phyloP scores from a whole-genome alignment of 805 yeast genomes.

The Torulaspora delbrueckii region DNA sequence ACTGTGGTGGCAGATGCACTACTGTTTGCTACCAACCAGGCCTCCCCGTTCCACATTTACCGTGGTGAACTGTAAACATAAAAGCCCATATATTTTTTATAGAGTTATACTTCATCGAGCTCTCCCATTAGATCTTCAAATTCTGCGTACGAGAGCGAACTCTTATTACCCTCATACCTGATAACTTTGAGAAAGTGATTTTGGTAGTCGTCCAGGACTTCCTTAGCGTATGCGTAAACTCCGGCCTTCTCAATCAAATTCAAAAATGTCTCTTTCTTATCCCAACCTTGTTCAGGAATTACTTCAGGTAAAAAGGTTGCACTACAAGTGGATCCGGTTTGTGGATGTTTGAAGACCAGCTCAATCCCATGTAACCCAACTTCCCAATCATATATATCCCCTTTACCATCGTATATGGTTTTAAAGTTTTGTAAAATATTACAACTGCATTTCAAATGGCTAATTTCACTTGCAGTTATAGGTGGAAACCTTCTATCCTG shows the following conservation, averaged over 20 bases:
- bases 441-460: constrained; percentile 39
- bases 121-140: constrained; percentile 27
- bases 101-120: constrained; percentile 2
- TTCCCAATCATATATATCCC: constrained; percentile 64
- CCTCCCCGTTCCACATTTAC: constrained; percentile 63
- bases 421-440: constrained; percentile 39
- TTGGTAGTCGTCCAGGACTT: constrained; percentile 34
- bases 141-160: constrained; percentile 39
- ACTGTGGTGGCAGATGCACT: constrained; percentile 69
- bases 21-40: constrained; percentile 83
- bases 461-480: constrained; percentile 50
- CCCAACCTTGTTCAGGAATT: constrained; percentile 66
- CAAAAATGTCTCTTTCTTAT: constrained; percentile 58
- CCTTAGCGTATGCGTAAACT: constrained; percentile 26
- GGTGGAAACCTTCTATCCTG: constrained; percentile 77
- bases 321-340: constrained; percentile 39
- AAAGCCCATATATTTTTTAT: neutral
- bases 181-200: constrained; percentile 40
- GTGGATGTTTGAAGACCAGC: constrained; percentile 43
- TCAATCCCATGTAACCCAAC: constrained; percentile 80
- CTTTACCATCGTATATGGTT: constrained; percentile 38
- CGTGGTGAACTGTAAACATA: constrained; percentile 29
- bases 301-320: constrained; percentile 92
- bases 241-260: constrained; percentile 76
- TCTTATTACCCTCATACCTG: constrained; percentile 54